Evolutionary conservation across 2,329 filamentous ascomycete species (phyloP).

Genomic region (Ophiostoma novo-ulmi): DNA sequence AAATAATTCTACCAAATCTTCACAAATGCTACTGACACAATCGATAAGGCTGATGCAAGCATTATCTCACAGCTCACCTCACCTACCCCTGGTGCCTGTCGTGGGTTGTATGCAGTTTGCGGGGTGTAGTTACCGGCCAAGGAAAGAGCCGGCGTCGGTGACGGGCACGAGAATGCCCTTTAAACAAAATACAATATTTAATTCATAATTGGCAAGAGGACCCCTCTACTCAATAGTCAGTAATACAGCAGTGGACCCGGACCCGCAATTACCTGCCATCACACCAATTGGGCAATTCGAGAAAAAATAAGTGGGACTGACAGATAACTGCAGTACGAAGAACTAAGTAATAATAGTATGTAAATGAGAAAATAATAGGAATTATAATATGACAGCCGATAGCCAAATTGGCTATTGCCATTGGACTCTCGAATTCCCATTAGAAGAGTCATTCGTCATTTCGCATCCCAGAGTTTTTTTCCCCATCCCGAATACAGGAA

Average conservation of each 20-base stretch:
- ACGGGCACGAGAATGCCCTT: not conserved
- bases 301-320: not conserved
- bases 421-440: not conserved
- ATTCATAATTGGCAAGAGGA: not conserved
- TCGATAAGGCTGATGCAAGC: not conserved
- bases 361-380: not conserved
- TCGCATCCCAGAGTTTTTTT: conserved; percentile 23
- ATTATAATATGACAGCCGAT: not conserved
- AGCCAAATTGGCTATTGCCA: conserved; percentile 6
- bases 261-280: not conserved
- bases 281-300: not conserved
- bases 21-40: not conserved
- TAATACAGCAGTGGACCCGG: not conserved
- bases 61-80: not conserved
- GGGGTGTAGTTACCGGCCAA: not conserved
- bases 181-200: not conserved
- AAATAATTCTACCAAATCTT: no score
- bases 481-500: conserved; percentile 9
- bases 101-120: conserved; percentile 10
- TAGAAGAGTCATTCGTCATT: not conserved
- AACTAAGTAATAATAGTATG: not conserved
- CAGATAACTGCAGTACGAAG: no score
- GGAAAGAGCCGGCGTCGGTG: conserved; percentile 11
- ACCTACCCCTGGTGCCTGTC: conserved; percentile 10
- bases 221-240: not conserved